Evolutionary conservation across 192 early-diverging fungal genomes (phyloP).

Genomic region (Gryganskiella cystojenkinii): DNA sequence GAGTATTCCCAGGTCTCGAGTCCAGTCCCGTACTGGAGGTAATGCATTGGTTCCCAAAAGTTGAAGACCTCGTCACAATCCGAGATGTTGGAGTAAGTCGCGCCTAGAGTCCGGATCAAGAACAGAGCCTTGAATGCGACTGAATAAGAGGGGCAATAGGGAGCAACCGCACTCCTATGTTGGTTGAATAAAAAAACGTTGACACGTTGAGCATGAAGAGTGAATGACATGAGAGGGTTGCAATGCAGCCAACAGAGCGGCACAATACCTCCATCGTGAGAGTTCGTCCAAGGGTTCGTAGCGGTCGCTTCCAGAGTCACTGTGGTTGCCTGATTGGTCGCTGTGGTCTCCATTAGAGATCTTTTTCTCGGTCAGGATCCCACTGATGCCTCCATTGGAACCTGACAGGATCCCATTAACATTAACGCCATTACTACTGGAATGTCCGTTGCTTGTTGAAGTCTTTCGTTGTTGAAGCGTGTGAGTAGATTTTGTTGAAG

Average conservation of each 20-base stretch:
- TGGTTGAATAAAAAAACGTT: background rate
- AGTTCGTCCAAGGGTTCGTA: conserved; percentile 9
- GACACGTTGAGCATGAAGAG: too few species aligned
- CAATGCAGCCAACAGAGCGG: too few species aligned
- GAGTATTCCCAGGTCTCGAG: conserved; percentile 98
- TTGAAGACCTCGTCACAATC: conserved; percentile 95
- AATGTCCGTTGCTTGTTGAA: background rate
- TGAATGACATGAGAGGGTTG: too few species aligned
- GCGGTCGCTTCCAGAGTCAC: conserved; percentile 3
- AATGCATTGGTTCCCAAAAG: conserved; percentile 97
- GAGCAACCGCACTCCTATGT: conserved; percentile 15
- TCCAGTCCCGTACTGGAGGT: conserved; percentile 84
- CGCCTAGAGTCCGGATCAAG: conserved; percentile 62
- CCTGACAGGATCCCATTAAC: background rate
- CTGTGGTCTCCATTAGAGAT: background rate
- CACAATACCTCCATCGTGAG: conserved; percentile 2
- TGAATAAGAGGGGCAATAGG: conserved; percentile 61
- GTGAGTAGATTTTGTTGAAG: background rate
- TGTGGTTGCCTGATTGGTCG: background rate
- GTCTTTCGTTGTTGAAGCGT: too few species aligned
- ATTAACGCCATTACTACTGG: too few species aligned
- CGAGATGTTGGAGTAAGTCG: conserved; percentile 64
- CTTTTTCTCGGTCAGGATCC: background rate
- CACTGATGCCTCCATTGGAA: background rate
- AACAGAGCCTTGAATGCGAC: conserved; percentile 66